A percentile compares a stretch with the other conserved stretches of the same genome.
These are phyloP conservation scores for Alliaria petiolata DNA, from an alignment of 345 rosid species.

Conservation along the genomic window DNA sequence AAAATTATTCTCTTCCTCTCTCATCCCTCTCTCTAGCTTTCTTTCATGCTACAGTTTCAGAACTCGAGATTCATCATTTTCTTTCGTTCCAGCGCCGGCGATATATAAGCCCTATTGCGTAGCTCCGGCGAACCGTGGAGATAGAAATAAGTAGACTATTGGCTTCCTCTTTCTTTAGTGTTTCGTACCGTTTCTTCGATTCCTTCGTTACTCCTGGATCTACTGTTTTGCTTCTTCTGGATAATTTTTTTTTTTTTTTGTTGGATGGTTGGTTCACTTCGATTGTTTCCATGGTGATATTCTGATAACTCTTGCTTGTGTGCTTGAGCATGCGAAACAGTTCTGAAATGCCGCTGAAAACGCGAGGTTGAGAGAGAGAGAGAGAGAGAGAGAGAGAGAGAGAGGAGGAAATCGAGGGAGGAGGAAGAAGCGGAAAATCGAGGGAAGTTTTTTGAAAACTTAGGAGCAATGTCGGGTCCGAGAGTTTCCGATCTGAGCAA, in stretches of 20 bases:
- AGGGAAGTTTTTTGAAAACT: too few species aligned
- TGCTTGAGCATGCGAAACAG: background rate
- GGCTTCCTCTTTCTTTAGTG: background rate
- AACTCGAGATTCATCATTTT: constrained; percentile 7
- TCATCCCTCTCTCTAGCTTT: too few species aligned
- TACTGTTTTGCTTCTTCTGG: background rate
- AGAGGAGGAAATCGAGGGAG: too few species aligned
- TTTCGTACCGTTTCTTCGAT: constrained; percentile 1
- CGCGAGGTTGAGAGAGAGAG: background rate
- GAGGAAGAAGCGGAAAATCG: too few species aligned
- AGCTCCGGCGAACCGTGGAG: background rate
- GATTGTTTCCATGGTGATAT: constrained; percentile 4
- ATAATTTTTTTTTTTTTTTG: background rate
- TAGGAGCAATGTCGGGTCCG: constrained; percentile 64
- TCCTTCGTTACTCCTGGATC: too few species aligned
- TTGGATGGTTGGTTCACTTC: background rate
- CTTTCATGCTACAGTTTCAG: background rate
- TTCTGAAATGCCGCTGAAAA: constrained; percentile 8
- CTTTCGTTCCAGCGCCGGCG: background rate
- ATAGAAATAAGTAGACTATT: background rate
- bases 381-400: background rate
- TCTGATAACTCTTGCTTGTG: background rate
- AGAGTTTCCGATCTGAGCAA: constrained; percentile 68
- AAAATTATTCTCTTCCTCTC: background rate
- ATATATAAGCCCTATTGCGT: background rate